Conservation (phyloP, 2,329 filamentous ascomycete genomes). For the Aureobasidium sp. region DNA sequence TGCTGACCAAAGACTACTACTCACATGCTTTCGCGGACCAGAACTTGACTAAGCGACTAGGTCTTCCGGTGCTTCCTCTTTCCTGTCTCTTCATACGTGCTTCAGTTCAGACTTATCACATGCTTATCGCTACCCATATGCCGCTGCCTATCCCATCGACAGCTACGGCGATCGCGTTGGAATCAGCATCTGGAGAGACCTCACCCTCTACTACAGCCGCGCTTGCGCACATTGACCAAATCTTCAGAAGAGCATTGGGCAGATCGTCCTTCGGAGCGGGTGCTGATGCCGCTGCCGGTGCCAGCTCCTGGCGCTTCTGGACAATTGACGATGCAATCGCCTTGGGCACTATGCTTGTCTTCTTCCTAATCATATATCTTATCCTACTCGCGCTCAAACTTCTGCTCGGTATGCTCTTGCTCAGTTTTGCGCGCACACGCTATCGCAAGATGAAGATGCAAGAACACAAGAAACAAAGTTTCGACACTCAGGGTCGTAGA, state of each 20-base stretch:
- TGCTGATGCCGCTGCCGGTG: constrained; percentile 22
- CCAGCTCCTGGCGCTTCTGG: constrained; percentile 38
- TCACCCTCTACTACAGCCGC: constrained; percentile 71
- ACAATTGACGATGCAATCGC: constrained; percentile 67
- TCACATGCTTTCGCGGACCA: constrained; percentile 90
- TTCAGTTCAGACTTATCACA: constrained; percentile 92
- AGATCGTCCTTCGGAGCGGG: constrained; percentile 57
- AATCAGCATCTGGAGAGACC: constrained; percentile 20
- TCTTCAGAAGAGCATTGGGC: constrained; percentile 70
- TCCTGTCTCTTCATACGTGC: constrained; percentile 94
- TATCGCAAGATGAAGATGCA: constrained; percentile 69
- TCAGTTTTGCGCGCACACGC: constrained; percentile 68
- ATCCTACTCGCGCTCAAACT: constrained; percentile 69
- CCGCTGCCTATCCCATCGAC: constrained; percentile 57
- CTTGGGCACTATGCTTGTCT: constrained; percentile 69
- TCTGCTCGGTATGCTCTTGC: constrained; percentile 76
- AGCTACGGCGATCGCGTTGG: constrained; percentile 43
- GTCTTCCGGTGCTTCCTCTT: constrained; percentile 82
- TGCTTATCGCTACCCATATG: constrained; percentile 87
- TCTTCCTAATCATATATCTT: constrained; percentile 79
- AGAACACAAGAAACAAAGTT: constrained; percentile 43
- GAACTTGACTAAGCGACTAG: constrained; percentile 79
- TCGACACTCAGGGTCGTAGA: constrained; percentile 64
- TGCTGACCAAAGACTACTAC: constrained; percentile 96
- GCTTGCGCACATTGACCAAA: constrained; percentile 66